phyloP scores from a whole-genome alignment of 306 rosid genomes.

The Fagus crenata region DNA sequence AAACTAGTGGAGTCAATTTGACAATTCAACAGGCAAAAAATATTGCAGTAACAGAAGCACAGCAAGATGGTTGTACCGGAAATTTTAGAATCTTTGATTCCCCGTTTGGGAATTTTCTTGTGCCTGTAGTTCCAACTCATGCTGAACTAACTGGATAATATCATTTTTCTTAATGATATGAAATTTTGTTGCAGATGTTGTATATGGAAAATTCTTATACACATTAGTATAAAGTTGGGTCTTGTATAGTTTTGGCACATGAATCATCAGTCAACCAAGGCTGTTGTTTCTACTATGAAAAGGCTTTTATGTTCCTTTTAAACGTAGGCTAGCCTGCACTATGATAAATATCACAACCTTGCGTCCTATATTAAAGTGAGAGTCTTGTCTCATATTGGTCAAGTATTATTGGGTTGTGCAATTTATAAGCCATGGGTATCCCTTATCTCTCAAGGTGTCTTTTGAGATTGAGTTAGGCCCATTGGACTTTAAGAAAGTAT shows the following conservation, averaged over 20 bases:
- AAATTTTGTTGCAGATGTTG: not conserved
- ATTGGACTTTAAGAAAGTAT: too few relatives aligned
- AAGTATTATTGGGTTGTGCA: too few relatives aligned
- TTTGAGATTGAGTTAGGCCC: too few relatives aligned
- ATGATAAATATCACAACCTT: not conserved
- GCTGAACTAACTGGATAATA: slow-evolving; percentile 42
- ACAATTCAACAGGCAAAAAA: slow-evolving; percentile 48
- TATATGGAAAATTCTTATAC: not conserved
- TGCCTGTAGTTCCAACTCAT: slow-evolving; percentile 54
- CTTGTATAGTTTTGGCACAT: not conserved
- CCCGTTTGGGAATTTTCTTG: slow-evolving; percentile 54
- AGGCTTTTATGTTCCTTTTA: not conserved
- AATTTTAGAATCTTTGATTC: slow-evolving; percentile 57
- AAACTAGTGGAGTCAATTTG: slow-evolving; percentile 25
- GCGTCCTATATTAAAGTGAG: not conserved
- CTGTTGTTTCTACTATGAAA: not conserved
- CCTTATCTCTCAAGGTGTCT: too few relatives aligned
- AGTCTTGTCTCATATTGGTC: too few relatives aligned
- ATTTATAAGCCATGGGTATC: too few relatives aligned
- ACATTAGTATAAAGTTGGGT: not conserved
- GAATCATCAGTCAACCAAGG: not conserved
- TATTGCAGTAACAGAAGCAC: slow-evolving; percentile 53
- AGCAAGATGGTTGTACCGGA: slow-evolving; percentile 59
- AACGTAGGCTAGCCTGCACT: not conserved
- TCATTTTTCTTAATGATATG: slow-evolving; percentile 9